Evolutionary conservation across 2,329 filamentous ascomycete species (phyloP), one percentile per base, ranked within the genome.

Genomic region (Cordyceps cateniannulata): DNA sequence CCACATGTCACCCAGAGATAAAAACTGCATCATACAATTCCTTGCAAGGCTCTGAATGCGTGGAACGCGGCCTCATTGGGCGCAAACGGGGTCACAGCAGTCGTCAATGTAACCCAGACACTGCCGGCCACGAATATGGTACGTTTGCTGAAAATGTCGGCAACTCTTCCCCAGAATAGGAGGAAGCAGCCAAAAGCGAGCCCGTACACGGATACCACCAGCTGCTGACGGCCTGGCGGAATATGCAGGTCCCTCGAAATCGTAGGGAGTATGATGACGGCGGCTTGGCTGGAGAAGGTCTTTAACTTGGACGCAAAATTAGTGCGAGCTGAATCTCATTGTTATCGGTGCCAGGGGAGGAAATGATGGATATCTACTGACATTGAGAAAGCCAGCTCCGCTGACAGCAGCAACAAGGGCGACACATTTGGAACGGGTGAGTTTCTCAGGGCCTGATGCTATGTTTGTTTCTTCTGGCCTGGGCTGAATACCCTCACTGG

Each of bases 41-140:
- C 85, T 63, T 86, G 83, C 18, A 88, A 71, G 1, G 81, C 85
- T 6, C 85, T 76, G 64, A 87, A 81, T 1, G 87, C 62, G 68
- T 86, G 79, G 66, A 88, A 86, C 9, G 78, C 81, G 54, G 87
- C 83, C 67, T 88, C 85, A 64, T 82, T 82, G 1, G 77, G 77
- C 7, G 85, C 69, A 66, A 87, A 86, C 0, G 85, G 83, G 59
- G 83, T 82, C 9, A 79, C 72, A 7, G 85, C 74, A 3, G 81
- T 80, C 0, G 79, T 79, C 2, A 78, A 68, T 1, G 82, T 79
- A 2, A 86, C 77, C 76, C 83, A 86, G 2, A 78, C 78, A 1
- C 82, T 83, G 2, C 84, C 84, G 62, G 74, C 75, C n/a, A 86
- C 75, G 70, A 86, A 87, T 61, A 86, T 83, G 32, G 76, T 71